Percentiles rank a stretch among this genome's conserved stretches.
phyloP scores from a whole-genome alignment of 768 basidiomycete species.

The Pseudohyphozyma bogoriensis region DNA sequence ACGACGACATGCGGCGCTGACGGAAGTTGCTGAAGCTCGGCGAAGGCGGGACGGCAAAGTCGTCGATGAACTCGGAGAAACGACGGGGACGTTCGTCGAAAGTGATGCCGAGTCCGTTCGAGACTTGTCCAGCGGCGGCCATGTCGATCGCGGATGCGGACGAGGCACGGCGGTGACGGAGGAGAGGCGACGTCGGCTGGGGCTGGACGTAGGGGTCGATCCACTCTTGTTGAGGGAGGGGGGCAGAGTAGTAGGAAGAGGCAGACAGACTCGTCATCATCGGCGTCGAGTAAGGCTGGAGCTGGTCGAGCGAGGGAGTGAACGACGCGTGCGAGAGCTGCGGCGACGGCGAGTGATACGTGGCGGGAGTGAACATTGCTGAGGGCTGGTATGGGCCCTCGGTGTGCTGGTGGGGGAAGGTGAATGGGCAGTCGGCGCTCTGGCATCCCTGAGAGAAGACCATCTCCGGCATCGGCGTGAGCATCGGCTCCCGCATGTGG shows the following conservation, averaged over 20 bases:
- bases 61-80: neutral
- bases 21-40: no score
- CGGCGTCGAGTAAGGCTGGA: neutral
- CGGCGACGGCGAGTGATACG: neutral
- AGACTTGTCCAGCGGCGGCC: neutral
- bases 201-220: neutral
- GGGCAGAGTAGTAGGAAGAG: neutral
- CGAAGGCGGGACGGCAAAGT: neutral
- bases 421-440: neutral
- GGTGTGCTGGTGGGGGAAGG: neutral
- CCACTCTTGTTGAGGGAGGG: neutral
- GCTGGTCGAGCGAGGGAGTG: neutral
- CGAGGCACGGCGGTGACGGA: neutral
- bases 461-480: neutral
- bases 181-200: neutral
- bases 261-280: neutral
- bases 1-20: neutral
- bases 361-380: neutral
- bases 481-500: neutral
- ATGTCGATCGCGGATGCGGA: neutral
- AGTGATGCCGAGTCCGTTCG: neutral
- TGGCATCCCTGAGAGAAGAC: neutral
- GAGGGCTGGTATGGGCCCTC: neutral
- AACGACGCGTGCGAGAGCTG: neutral
- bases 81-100: neutral